Evolutionary conservation across 106 monocot genomes (phyloP).

Genomic region (Acorus calamus): DNA sequence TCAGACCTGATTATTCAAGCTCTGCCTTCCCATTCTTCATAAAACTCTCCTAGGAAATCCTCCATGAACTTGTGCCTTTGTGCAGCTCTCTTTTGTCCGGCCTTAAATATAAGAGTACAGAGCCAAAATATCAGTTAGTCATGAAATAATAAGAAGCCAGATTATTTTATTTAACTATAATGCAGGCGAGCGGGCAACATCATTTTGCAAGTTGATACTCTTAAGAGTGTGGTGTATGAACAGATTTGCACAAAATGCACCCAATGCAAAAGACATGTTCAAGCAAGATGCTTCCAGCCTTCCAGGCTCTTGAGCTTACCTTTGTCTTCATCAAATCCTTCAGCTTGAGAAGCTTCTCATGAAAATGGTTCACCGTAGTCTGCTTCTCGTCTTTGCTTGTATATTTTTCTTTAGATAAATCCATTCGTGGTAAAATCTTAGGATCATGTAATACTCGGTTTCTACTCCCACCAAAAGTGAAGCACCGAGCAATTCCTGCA

Average conservation of each 20-base stretch:
- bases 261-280: no score
- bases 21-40: constrained; percentile 75
- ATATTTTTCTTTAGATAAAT: constrained; percentile 63
- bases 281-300: neutral
- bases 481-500: constrained; percentile 94
- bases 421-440: constrained; percentile 43
- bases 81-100: constrained; percentile 74
- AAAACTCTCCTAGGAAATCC: constrained; percentile 63
- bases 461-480: constrained; percentile 86
- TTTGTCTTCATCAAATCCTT: constrained; percentile 98
- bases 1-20: constrained; percentile 18
- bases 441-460: constrained; percentile 64
- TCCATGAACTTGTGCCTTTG: constrained; percentile 80
- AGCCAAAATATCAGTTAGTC: neutral
- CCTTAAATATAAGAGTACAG: constrained; percentile 26
- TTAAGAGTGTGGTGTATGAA: no score
- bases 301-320: constrained; percentile 21
- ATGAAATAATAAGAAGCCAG: no score
- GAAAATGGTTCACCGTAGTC: constrained; percentile 86
- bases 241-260: no score
- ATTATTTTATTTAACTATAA: no score
- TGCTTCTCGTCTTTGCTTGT: constrained; percentile 70
- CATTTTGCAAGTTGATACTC: no score
- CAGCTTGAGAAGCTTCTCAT: constrained; percentile 93
- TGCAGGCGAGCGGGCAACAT: no score